Conservation (phyloP, 2,329 filamentous ascomycete species). For the Karstenula rhodostoma region DNA sequence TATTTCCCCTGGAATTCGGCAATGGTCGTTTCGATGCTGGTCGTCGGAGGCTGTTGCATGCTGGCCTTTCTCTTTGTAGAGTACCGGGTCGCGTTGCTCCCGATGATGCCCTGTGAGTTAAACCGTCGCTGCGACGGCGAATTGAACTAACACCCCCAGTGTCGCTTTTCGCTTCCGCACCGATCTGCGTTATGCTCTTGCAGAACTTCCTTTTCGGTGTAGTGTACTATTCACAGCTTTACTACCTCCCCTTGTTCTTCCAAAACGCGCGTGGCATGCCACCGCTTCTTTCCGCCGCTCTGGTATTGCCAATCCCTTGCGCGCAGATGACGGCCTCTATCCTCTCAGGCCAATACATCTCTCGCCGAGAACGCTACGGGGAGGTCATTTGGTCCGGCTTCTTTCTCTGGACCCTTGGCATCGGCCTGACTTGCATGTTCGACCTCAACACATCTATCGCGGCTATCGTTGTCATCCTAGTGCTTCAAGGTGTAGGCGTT, state of each 20-base stretch:
- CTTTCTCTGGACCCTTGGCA: conserved; percentile 60
- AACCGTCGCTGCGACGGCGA: not conserved
- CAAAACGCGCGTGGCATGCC: conserved; percentile 63
- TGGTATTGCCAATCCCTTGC: conserved; percentile 57
- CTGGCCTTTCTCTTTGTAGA: conserved; percentile 63
- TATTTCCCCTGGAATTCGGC: conserved; percentile 66
- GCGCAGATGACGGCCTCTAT: conserved; percentile 58
- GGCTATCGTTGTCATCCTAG: conserved; percentile 61
- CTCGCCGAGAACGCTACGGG: conserved; percentile 64
- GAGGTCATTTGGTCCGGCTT: conserved; percentile 64
- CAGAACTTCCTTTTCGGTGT: conserved; percentile 69
- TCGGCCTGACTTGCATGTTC: conserved; percentile 63
- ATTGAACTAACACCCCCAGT: conserved; percentile 42
- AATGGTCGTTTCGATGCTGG: conserved; percentile 68
- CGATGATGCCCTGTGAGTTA: conserved; percentile 10
- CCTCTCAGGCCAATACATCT: conserved; percentile 65
- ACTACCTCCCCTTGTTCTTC: conserved; percentile 69
- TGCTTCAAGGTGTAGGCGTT: conserved; percentile 55
- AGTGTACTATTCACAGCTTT: conserved; percentile 66
- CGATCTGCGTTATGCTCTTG: conserved; percentile 63
- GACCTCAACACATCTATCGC: conserved; percentile 52
- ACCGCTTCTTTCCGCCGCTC: conserved; percentile 58
- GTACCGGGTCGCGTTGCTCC: conserved; percentile 30
- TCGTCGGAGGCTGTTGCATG: conserved; percentile 57
- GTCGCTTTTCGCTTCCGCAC: conserved; percentile 62